phyloP scores from a whole-genome alignment of 768 basidiomycete species.

The Xerocomellus intermedius region DNA sequence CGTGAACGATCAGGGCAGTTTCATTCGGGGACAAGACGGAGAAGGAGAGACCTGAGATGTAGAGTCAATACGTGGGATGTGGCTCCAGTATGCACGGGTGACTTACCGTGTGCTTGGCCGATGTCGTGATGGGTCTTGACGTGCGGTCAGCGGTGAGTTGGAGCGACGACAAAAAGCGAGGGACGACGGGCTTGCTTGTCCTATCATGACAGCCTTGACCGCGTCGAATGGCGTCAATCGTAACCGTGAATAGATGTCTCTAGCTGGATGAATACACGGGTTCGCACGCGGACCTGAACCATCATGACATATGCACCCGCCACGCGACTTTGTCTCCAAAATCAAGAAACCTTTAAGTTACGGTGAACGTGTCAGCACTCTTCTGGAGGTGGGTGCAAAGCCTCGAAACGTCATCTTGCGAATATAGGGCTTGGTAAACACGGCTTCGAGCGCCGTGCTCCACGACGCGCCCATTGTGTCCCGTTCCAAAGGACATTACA shows the following conservation, averaged over 20 bases:
- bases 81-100: background rate
- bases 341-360: constrained; percentile 59
- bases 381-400: background rate
- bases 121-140: constrained; percentile 67
- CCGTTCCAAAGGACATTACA: constrained; percentile 24
- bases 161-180: background rate
- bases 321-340: constrained; percentile 43
- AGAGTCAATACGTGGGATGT: background rate
- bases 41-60: constrained; percentile 49
- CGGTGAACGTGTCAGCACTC: background rate
- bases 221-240: constrained; percentile 61
- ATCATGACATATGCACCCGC: constrained; percentile 25
- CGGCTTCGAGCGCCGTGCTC: constrained; percentile 46
- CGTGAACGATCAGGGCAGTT: constrained; percentile 52
- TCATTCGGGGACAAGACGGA: constrained; percentile 55
- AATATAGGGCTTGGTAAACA: constrained; percentile 65
- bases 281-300: background rate
- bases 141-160: background rate
- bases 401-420: constrained; percentile 35
- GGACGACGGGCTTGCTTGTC: constrained; percentile 41
- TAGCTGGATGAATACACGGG: constrained; percentile 39
- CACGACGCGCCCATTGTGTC: constrained; percentile 32
- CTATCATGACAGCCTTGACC: constrained; percentile 73
- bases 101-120: constrained; percentile 66
- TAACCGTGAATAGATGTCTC: constrained; percentile 81